phyloP scores from a whole-genome alignment of 305 asterid species.

The Plantago coronopus region DNA sequence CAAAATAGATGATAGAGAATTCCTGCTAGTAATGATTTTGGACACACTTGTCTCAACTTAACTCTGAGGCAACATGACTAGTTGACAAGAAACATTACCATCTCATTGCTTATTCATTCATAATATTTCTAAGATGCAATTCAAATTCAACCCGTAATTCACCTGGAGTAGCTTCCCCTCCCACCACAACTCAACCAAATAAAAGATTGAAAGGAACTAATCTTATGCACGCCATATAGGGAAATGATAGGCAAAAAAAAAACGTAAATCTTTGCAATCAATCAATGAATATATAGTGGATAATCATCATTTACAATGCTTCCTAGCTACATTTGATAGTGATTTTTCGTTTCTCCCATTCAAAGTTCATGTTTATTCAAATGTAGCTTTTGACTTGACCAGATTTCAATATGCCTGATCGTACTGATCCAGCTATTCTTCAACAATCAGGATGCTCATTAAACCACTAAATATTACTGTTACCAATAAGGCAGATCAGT shows the following conservation, averaged over 20 bases:
- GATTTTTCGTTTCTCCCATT: constrained; percentile 19
- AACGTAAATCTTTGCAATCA: constrained; percentile 5
- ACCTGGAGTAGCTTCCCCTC: background rate
- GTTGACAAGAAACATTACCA: constrained; percentile 1
- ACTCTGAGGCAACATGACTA: constrained; percentile 3
- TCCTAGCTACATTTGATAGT: constrained; percentile 6
- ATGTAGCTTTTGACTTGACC: constrained; percentile 8
- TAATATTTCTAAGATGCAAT: background rate
- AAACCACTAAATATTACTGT: background rate
- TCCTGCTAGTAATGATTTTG: constrained; percentile 19
- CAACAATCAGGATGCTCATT: constrained; percentile 1
- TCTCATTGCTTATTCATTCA: background rate
- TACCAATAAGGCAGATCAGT: background rate
- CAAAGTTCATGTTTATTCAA: constrained; percentile 1
- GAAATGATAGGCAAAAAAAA: background rate
- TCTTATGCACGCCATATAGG: too few relatives aligned
- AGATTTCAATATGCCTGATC: background rate
- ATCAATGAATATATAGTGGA: background rate
- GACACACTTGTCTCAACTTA: constrained; percentile 28
- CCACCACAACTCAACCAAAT: background rate
- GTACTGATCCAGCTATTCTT: constrained; percentile 1
- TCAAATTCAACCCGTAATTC: background rate
- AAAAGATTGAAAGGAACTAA: background rate
- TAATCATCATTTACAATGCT: background rate
- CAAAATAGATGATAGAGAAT: constrained; percentile 34